Conservation (phyloP, 495 filamentous ascomycete species). For the Pseudevernia furfuracea region DNA sequence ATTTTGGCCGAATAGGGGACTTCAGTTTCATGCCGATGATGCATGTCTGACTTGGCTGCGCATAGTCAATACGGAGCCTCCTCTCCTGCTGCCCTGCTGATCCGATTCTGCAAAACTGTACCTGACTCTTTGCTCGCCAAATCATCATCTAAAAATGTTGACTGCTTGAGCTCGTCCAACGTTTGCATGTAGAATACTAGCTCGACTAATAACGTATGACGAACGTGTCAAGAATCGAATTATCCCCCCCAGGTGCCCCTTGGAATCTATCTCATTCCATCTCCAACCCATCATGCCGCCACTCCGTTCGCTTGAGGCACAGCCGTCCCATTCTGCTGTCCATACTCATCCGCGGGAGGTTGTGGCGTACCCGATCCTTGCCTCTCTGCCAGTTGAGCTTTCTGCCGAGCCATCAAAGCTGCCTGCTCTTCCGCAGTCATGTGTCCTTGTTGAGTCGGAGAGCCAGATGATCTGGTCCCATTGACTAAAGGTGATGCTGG, state of each 20-base stretch:
- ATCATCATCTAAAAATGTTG: neutral
- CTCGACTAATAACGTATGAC: conserved; percentile 1
- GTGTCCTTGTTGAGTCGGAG: conserved; percentile 9
- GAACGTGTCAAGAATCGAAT: neutral
- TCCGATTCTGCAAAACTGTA: too few species aligned
- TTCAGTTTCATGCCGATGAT: too few species aligned
- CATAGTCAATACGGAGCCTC: too few species aligned
- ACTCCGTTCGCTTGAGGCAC: conserved; percentile 29
- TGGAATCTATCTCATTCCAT: neutral
- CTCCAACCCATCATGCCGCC: conserved; percentile 10
- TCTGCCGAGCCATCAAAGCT: conserved; percentile 40
- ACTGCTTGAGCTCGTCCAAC: neutral
- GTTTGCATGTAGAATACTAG: neutral
- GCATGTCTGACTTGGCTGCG: conserved; percentile 17
- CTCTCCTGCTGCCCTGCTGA: neutral
- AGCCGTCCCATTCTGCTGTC: conserved; percentile 40
- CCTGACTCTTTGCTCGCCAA: too few species aligned
- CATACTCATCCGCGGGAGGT: conserved; percentile 26
- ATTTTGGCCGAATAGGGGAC: neutral
- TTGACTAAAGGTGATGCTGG: conserved; percentile 34
- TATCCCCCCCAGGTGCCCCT: neutral
- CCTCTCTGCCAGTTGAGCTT: conserved; percentile 37
- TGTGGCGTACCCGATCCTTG: conserved; percentile 40
- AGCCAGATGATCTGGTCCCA: conserved; percentile 30
- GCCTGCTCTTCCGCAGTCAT: conserved; percentile 37